Base-by-base conservation (phyloP, 306 rosid genomes). In the Malus orientalis region DNA sequence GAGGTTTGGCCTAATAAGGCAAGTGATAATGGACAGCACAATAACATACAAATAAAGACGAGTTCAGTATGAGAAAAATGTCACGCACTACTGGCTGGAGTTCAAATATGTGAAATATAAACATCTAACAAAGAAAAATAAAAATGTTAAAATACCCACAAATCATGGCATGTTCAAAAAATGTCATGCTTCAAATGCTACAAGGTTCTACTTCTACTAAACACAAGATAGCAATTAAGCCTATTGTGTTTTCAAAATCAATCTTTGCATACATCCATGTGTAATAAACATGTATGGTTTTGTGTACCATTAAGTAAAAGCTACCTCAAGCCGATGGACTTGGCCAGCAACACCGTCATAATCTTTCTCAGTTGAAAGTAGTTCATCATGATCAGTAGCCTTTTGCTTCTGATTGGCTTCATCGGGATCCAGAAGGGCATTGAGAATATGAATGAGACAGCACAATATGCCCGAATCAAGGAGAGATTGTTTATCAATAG, bases 391-490 rank as follows among this genome's bases (percentile, higher is more conserved):
- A 84, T 72, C 85, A 61, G 58, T 44, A 84, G 79, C 83, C 78
- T 75, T 89, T 74, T 81, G 86, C 60, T 74, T 78, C 81, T 73
- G 87, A 82, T 63, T 78, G 84, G 86, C 84, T 79, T 82, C 87
- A 74, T 89, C 90, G 71, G 97, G 98, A 82, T 89, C 85, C 67
- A 96, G 90, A 83, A 96, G 94, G 80, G 96, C 89, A 86, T 88
- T 86, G 74, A 96, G 94, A 79, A 91, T 89, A 77, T 87, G 87
- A 80, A 96, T 89, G 90, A 96, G 99, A 84, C 99, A 96, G 87
- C 99, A 89, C 68, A 96, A 91, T 84, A 96, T 93, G 70, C 99
- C 99, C 70, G 99, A 96, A 87, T 93, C 99, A 49, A 96, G 99
- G 84, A 96, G 94, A 81, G 97, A 96, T 85, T 93, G 97, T 79